These are phyloP conservation scores for Paraglomus brasilianum DNA, from an alignment of 192 early-diverging fungal species.

Conservation along the genomic window DNA sequence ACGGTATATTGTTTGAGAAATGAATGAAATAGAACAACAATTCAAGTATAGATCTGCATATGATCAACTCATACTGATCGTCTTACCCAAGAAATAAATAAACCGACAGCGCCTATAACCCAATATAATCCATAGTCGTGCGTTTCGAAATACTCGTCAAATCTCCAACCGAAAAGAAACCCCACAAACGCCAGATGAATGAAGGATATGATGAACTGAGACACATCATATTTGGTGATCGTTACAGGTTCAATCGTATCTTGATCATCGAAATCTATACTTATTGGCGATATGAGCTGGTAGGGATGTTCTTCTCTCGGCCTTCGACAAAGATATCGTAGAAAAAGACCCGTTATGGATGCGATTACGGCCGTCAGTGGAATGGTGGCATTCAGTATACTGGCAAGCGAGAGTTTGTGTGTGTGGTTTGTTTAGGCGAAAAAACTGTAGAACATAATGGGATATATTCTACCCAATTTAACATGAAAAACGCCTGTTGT, in stretches of 20 bases:
- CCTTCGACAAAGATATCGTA: not conserved
- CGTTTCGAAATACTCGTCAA: slow-evolving; percentile 26
- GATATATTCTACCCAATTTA: not conserved
- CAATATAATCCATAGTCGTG: slow-evolving; percentile 16
- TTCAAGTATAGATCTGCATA: not conserved
- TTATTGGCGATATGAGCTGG: not conserved
- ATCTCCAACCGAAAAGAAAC: slow-evolving; percentile 26
- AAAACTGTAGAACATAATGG: not conserved
- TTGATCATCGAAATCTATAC: not conserved
- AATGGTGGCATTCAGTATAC: slow-evolving; percentile 19
- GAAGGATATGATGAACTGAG: slow-evolving; percentile 29
- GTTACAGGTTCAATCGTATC: slow-evolving; percentile 7
- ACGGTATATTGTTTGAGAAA: no score
- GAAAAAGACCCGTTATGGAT: slow-evolving; percentile 11
- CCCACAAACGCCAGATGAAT: slow-evolving; percentile 28
- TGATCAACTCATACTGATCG: slow-evolving; percentile 9
- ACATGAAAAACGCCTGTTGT: not conserved
- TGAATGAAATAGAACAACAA: not conserved
- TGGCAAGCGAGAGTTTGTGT: not conserved
- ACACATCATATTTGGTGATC: slow-evolving; percentile 26
- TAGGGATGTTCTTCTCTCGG: not conserved
- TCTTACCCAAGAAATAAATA: slow-evolving; percentile 34
- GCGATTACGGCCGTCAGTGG: slow-evolving; percentile 4
- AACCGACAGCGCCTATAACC: slow-evolving; percentile 27
- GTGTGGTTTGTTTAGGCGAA: not conserved